Evolutionary conservation across 2,329 filamentous ascomycete species (phyloP).

Genomic region (Aurifilum marmelostoma): DNA sequence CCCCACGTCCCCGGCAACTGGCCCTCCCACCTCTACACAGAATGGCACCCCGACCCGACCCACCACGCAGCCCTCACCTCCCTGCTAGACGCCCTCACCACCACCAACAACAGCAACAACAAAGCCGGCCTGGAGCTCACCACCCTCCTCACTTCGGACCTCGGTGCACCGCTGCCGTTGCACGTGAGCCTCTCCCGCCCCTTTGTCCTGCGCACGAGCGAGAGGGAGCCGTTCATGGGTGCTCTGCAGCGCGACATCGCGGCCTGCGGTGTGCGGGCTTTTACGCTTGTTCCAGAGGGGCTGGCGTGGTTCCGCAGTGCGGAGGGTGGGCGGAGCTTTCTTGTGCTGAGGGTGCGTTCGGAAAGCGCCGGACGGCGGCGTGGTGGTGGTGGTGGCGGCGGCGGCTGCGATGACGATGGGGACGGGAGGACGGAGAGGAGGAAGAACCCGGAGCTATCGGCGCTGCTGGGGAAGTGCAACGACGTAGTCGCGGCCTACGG

Average conservation of each 20-base stretch:
- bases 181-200: conserved; percentile 91
- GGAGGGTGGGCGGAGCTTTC: conserved; percentile 75
- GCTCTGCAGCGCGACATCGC: conserved; percentile 51
- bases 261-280: conserved; percentile 39
- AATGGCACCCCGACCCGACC: conserved; percentile 67
- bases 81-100: conserved; percentile 46
- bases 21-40: conserved; percentile 90
- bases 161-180: conserved; percentile 77
- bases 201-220: conserved; percentile 71
- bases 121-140: conserved; percentile 51
- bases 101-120: conserved; percentile 18
- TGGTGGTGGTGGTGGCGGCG: too few species aligned
- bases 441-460: conserved; percentile 57
- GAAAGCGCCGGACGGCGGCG: not conserved
- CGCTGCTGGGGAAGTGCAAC: conserved; percentile 71
- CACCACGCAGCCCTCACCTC: conserved; percentile 52
- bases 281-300: conserved; percentile 33
- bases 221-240: conserved; percentile 70
- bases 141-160: conserved; percentile 74
- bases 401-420: too few species aligned
- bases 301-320: conserved; percentile 56
- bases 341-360: conserved; percentile 69
- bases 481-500: conserved; percentile 58
- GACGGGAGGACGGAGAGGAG: conserved; percentile 35
- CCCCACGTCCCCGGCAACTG: conserved; percentile 89